Percentiles rank a stretch among this genome's conserved stretches.
phyloP scores from a whole-genome alignment of 371 early-diverging fungal genomes.

The Mortierella polycephala region DNA sequence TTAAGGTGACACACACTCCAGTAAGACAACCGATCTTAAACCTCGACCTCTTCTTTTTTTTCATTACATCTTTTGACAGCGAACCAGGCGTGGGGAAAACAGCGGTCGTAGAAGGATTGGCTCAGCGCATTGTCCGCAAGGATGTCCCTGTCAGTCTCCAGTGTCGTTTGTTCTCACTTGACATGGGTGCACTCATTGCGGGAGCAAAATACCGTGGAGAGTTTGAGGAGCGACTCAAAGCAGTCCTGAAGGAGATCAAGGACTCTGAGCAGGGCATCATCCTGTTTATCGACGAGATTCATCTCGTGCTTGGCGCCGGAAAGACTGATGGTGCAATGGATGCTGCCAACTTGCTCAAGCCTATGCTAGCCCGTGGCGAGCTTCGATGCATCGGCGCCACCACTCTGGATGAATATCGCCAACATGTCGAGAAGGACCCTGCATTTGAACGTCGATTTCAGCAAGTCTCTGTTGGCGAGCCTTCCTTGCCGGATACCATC shows the following conservation, averaged over 20 bases:
- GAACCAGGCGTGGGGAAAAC: constrained; percentile 97
- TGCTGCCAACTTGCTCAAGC: constrained; percentile 94
- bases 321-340: constrained; percentile 93
- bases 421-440: constrained; percentile 85
- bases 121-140: constrained; percentile 94
- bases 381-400: constrained; percentile 93
- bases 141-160: constrained; percentile 94
- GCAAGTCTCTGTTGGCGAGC: constrained; percentile 84
- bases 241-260: constrained; percentile 95
- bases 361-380: constrained; percentile 87
- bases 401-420: constrained; percentile 88
- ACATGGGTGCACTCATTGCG: constrained; percentile 95
- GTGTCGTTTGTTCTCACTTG: constrained; percentile 90
- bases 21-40: constrained; percentile 1
- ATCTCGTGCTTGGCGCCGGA: constrained; percentile 93
- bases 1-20: background rate
- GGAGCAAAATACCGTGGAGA: constrained; percentile 97
- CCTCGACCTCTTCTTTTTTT: constrained; percentile 76
- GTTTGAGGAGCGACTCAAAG: constrained; percentile 99
- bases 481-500: constrained; percentile 82
- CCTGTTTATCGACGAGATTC: constrained; percentile 99
- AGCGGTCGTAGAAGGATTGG: constrained; percentile 96
- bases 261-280: constrained; percentile 92
- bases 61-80: constrained; percentile 57
- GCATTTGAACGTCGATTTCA: constrained; percentile 94